Percentiles rank a stretch among this genome's conserved stretches.
phyloP scores from a whole-genome alignment of 1,284 basidiomycete genomes.

The Inonotus obliquus region DNA sequence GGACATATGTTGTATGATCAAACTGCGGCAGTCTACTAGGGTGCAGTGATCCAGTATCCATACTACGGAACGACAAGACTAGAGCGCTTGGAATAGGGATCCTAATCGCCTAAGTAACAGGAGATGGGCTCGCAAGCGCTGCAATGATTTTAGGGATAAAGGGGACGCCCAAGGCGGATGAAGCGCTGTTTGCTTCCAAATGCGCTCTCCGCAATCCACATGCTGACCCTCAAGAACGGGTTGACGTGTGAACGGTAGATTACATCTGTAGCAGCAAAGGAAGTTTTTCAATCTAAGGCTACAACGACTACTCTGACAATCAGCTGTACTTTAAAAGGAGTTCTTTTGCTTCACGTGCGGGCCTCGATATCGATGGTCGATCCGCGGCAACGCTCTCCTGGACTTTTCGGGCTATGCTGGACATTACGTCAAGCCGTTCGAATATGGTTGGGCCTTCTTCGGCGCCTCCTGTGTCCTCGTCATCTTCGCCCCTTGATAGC shows the following conservation, averaged over 20 bases:
- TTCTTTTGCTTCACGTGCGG: constrained; percentile 83
- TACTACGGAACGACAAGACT: too few relatives aligned
- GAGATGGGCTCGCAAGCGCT: too few relatives aligned
- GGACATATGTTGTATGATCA: too few relatives aligned
- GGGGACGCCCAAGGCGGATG: too few relatives aligned
- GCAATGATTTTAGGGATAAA: too few relatives aligned
- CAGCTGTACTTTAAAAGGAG: constrained; percentile 37
- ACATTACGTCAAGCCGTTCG: constrained; percentile 56
- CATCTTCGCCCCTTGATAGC: constrained; percentile 45
- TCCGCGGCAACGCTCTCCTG: constrained; percentile 68
- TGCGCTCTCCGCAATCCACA: too few relatives aligned
- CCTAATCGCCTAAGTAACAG: too few relatives aligned
- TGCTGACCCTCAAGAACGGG: too few relatives aligned
- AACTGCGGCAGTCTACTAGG: too few relatives aligned
- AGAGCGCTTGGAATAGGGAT: too few relatives aligned
- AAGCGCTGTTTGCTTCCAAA: too few relatives aligned
- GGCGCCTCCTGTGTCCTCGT: constrained; percentile 24
- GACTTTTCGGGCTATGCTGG: constrained; percentile 70
- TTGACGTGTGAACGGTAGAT: not conserved
- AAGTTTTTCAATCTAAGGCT: not conserved
- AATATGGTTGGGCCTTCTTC: constrained; percentile 50
- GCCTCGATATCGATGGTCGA: constrained; percentile 71
- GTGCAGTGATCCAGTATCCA: too few relatives aligned
- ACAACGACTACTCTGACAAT: not conserved
- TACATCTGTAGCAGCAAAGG: not conserved